phyloP scores from a whole-genome alignment of 129 eudicot genomes.

The Artemisia annua region DNA sequence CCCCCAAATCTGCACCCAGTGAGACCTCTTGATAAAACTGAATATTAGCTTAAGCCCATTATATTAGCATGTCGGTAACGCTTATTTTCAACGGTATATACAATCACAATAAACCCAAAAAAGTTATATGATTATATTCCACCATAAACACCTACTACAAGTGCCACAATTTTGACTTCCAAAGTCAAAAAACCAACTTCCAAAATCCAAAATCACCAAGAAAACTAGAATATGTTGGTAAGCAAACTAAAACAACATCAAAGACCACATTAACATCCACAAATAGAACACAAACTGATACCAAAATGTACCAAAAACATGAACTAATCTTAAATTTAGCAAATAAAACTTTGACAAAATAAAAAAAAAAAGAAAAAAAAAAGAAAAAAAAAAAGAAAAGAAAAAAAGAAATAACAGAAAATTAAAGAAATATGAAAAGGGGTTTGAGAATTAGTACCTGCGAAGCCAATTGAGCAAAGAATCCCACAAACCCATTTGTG shows the following conservation, averaged over 20 bases:
- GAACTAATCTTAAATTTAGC: conserved; percentile 1
- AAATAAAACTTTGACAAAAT: background rate
- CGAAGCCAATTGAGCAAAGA: conserved; percentile 78
- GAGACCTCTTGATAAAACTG: too few relatives aligned
- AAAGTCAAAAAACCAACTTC: background rate
- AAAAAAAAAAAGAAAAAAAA: background rate
- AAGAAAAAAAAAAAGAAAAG: background rate
- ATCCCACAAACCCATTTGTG: conserved; percentile 77
- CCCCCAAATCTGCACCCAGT: too few relatives aligned
- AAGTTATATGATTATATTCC: background rate
- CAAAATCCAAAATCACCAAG: background rate
- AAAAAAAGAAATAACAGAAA: background rate
- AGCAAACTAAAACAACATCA: background rate
- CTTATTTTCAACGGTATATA: background rate
- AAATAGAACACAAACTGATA: background rate
- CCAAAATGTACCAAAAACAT: background rate
- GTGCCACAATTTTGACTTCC: conserved; percentile 17
- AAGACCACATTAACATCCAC: background rate
- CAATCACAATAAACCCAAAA: background rate
- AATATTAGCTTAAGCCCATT: too few relatives aligned
- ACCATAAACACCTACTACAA: background rate
- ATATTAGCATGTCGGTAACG: too few relatives aligned
- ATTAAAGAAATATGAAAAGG: background rate
- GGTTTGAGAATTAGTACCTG: conserved; percentile 37
- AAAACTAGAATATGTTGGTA: background rate